Evolutionary conservation across 2,329 filamentous ascomycete genomes (phyloP), one percentile per base, ranked within the genome.

Genomic region (Penicillium concentricum): DNA sequence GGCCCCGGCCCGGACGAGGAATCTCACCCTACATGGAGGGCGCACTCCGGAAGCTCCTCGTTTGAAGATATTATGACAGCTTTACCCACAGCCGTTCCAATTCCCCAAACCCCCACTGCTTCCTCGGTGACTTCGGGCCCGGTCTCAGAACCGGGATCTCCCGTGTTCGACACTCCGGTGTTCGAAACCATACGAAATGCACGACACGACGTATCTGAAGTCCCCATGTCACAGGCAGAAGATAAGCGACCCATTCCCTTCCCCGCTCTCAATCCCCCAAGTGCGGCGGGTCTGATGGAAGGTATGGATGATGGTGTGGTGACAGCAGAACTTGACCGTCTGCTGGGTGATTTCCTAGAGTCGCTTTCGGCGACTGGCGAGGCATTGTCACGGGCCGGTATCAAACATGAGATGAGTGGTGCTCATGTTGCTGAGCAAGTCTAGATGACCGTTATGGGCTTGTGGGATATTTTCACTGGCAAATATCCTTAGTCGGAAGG

Each of bases 1-100:
- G 60, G 82, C 74, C 71, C 85, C 71, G 57, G 80, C 65, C 75
- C 82, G 78, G 53, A 85, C 76, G 50, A 85, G 78, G 59, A 85
- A 65, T 16, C 78, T 74, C 6, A 83, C 13, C 60, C 64, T 2
- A 20, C 45, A 38, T 67, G 67, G 70, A 62, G 61, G 10, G 57
- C 67, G 12, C 61, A 59, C 22, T 22, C 51, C 9, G 18, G 18
- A 55, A 57, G 15, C 46, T 61, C 13, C 41, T 61, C 28, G 41
- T 59, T 20, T 34, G 54, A 59, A 4, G 54, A 64, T 12, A 61
- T 18, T 42, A 34, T 67, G 39, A 61, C 66, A 7, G 68, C 60
- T n/a, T 59, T 69, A 32, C 66, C 66, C 3, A 65, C 69, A 0
- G 66, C 67, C 7, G 62, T 70, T 22, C 67, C 67, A 15, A 51